phyloP scores from a whole-genome alignment of 805 yeast species.

The Yamadazyma takamatsuzukensis region DNA sequence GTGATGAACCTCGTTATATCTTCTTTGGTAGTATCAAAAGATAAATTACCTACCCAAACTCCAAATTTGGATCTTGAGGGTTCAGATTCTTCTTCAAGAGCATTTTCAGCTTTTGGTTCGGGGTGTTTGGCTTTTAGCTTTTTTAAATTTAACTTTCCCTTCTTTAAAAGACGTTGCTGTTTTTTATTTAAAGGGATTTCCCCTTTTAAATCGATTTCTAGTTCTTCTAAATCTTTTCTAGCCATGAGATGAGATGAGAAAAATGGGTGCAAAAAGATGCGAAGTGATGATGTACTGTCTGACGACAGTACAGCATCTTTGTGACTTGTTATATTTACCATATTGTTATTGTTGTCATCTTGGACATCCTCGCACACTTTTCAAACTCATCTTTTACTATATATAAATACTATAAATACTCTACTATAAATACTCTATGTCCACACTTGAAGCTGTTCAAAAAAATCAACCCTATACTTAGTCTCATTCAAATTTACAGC shows the following conservation, averaged over 20 bases:
- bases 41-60: conserved; percentile 92
- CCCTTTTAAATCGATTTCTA: conserved; percentile 64
- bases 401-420: too few relatives aligned
- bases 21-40: conserved; percentile 78
- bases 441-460: conserved; percentile 77
- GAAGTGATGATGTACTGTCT: not conserved
- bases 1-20: conserved; percentile 65
- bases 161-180: conserved; percentile 80
- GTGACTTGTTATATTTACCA: too few relatives aligned
- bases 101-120: conserved; percentile 34
- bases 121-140: conserved; percentile 44
- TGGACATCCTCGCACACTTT: too few relatives aligned
- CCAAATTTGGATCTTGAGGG: conserved; percentile 55
- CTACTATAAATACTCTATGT: too few relatives aligned
- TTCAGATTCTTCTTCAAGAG: conserved; percentile 25
- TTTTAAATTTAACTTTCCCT: conserved; percentile 68
- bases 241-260: conserved; percentile 37
- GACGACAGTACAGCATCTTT: too few relatives aligned
- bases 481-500: conserved; percentile 36
- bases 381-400: too few relatives aligned
- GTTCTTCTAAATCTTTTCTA: conserved; percentile 53
- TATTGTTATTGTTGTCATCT: too few relatives aligned
- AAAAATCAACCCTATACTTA: conserved; percentile 61
- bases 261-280: not conserved
- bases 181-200: conserved; percentile 87